Evolutionary conservation across 306 rosid genomes (phyloP).

Genomic region (barrel medic (Medicago truncatula)): MtrunA17r5.0-ANR NC_053044.1:22524001-22524500

Average conservation of each 20-base stretch:
- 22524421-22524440: constrained; percentile 15
- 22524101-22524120: neutral
- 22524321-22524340: constrained; percentile 98
- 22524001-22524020: constrained; percentile 15
- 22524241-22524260: constrained; percentile 33
- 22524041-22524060: neutral
- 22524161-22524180: constrained; percentile 34
- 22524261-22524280: constrained; percentile 23
- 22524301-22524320: constrained; percentile 90
- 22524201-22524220: constrained; percentile 23
- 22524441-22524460: constrained; percentile 17
- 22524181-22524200: constrained; percentile 6
- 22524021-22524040: constrained; percentile 14
- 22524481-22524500: constrained; percentile 17
- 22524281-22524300: constrained; percentile 40
- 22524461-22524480: constrained; percentile 20
- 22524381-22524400: constrained; percentile 71
- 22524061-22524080: neutral
- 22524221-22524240: constrained; percentile 25
- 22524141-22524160: constrained; percentile 29
- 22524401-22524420: constrained; percentile 39
- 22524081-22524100: constrained; percentile 14
- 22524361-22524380: constrained; percentile 92
- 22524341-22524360: constrained; percentile 96
- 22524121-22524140: constrained; percentile 4